Percentiles rank a stretch among this genome's conserved stretches.
These are phyloP conservation scores for Leccinum subgranulosum DNA, from an alignment of 768 basidiomycete species.

Conservation along the genomic window DNA sequence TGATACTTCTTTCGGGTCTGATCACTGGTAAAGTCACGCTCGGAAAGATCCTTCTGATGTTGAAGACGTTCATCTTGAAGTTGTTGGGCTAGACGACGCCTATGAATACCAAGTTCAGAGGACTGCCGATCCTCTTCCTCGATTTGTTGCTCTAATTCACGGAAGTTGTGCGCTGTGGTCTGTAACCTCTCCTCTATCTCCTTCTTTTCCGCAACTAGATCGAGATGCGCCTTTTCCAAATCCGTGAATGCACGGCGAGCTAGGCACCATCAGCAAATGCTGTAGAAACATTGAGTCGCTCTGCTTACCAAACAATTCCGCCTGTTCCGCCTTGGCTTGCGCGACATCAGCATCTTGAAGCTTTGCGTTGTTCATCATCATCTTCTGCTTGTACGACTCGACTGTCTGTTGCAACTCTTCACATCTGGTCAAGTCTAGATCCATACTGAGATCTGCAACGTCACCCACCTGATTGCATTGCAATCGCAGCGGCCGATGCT, in stretches of 20 bases:
- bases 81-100: constrained; percentile 68
- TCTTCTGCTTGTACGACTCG: constrained; percentile 63
- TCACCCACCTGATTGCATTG: constrained; percentile 53
- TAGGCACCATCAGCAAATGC: constrained; percentile 26
- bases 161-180: constrained; percentile 48
- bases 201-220: constrained; percentile 50
- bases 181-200: constrained; percentile 47
- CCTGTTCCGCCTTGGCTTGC: constrained; percentile 59
- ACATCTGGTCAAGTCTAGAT: background rate
- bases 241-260: constrained; percentile 62
- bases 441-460: background rate
- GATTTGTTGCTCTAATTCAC: constrained; percentile 58
- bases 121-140: constrained; percentile 68
- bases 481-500: constrained; percentile 53
- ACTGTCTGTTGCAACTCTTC: constrained; percentile 62
- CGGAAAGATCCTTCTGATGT: constrained; percentile 75
- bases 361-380: constrained; percentile 52
- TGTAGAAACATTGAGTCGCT: background rate
- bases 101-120: constrained; percentile 60
- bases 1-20: constrained; percentile 88
- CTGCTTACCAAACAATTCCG: constrained; percentile 56
- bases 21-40: constrained; percentile 73
- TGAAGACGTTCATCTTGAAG: constrained; percentile 77
- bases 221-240: constrained; percentile 54
- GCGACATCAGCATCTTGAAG: constrained; percentile 70